These are phyloP conservation scores for Metschnikowia cubensis DNA, from an alignment of 805 yeast genomes.

Conservation along the genomic window DNA sequence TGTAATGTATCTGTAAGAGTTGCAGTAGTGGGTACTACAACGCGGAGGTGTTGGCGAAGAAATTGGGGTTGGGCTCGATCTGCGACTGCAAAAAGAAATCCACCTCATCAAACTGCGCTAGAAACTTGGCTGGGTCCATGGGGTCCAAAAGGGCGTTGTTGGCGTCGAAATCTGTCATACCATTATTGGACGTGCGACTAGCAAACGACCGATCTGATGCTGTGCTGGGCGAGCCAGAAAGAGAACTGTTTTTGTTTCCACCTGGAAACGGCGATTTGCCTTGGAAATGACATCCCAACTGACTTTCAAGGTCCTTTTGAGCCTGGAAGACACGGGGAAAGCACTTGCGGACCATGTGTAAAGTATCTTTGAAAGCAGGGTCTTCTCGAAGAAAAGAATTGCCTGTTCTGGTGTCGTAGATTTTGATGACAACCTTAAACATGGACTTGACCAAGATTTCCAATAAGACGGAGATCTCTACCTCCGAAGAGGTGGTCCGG, in stretches of 20 bases:
- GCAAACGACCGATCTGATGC: background rate
- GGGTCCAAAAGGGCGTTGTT: background rate
- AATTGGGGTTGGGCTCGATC: background rate
- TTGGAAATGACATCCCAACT: background rate
- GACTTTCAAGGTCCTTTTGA: conserved; percentile 4
- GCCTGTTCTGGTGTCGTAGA: conserved; percentile 19
- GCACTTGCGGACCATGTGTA: conserved; percentile 10
- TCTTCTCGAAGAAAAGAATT: conserved; percentile 14
- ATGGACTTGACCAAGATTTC: conserved; percentile 21
- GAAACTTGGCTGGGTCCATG: background rate
- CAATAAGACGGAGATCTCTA: conserved; percentile 11
- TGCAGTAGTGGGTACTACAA: background rate
- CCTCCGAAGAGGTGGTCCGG: background rate
- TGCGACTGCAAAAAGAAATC: conserved; percentile 1
- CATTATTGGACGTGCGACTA: background rate
- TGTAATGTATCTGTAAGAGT: no score
- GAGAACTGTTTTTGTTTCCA: background rate
- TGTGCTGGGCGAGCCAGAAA: background rate
- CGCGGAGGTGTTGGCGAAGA: background rate
- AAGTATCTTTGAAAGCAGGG: conserved; percentile 14
- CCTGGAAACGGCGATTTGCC: conserved; percentile 11
- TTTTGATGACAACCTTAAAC: conserved; percentile 20
- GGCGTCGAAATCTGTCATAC: background rate
- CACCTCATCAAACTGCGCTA: conserved; percentile 2
- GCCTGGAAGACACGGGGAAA: conserved; percentile 18